Evolutionary conservation across 768 basidiomycete species (phyloP).

Genomic region (Leccinum rimulosum): DNA sequence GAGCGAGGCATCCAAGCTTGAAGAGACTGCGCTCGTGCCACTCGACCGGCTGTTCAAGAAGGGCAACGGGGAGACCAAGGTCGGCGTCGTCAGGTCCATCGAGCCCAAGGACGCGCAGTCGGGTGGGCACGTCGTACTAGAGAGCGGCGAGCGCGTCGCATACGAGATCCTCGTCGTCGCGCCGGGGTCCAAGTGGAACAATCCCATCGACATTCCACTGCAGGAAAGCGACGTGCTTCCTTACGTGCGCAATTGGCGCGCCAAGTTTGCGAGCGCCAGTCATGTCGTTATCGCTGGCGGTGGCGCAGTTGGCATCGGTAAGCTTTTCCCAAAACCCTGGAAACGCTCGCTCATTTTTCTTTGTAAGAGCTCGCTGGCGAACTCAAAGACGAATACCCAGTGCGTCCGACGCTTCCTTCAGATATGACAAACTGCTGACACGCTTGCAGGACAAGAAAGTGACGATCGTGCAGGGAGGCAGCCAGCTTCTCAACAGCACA

Average conservation of each 20-base stretch:
- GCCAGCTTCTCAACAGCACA: slow-evolving; percentile 50
- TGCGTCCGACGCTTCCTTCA: slow-evolving; percentile 19
- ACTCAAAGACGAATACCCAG: slow-evolving; percentile 41
- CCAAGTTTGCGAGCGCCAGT: slow-evolving; percentile 33
- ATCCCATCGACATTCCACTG: slow-evolving; percentile 45
- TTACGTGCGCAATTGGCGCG: slow-evolving; percentile 33
- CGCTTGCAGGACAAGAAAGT: slow-evolving; percentile 39
- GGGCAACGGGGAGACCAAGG: slow-evolving; percentile 40
- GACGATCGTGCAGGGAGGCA: slow-evolving; percentile 59
- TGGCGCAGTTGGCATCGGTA: slow-evolving; percentile 54
- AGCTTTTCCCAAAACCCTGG: slow-evolving; percentile 12
- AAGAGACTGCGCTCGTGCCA: slow-evolving; percentile 47
- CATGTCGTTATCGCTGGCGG: slow-evolving; percentile 54
- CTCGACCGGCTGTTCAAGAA: slow-evolving; percentile 48
- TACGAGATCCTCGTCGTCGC: slow-evolving; percentile 61
- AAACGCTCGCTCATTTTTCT: neutral
- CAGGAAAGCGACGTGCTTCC: slow-evolving; percentile 25
- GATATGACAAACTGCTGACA: slow-evolving; percentile 6
- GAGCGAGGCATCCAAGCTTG: slow-evolving; percentile 31
- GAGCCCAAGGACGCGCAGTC: slow-evolving; percentile 30
- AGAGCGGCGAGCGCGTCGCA: slow-evolving; percentile 44
- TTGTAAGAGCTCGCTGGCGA: slow-evolving; percentile 43
- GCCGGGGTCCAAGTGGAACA: slow-evolving; percentile 55
- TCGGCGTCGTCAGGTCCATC: slow-evolving; percentile 40
- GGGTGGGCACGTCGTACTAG: slow-evolving; percentile 51